Conservation (phyloP, 768 basidiomycete genomes). For the Naganishia kalamii region DNA sequence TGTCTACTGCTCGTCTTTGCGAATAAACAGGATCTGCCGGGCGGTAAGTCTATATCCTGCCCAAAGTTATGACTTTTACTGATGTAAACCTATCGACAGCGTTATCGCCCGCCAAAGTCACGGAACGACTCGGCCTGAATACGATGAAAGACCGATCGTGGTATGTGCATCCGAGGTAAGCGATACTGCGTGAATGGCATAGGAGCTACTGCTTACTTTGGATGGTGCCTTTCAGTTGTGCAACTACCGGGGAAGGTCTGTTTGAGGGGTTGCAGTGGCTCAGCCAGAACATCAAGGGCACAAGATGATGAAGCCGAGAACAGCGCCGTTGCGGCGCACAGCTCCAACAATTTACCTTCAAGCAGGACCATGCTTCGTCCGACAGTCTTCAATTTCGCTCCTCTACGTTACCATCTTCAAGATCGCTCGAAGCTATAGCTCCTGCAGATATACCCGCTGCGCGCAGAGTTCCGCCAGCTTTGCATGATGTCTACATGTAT, state of each 20-base stretch:
- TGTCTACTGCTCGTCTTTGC: slow-evolving; percentile 96
- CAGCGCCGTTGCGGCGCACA: background rate
- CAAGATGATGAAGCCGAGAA: slow-evolving; percentile 18
- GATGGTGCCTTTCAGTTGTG: slow-evolving; percentile 58
- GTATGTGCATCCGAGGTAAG: slow-evolving; percentile 98
- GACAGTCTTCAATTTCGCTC: background rate
- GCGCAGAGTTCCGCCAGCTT: too few relatives aligned
- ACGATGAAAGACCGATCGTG: slow-evolving; percentile 94
- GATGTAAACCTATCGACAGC: slow-evolving; percentile 51
- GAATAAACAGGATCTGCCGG: slow-evolving; percentile 97
- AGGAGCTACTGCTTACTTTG: background rate
- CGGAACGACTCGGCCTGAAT: slow-evolving; percentile 90
- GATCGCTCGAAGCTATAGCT: background rate
- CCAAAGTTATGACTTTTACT: background rate
- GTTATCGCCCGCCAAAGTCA: slow-evolving; percentile 99
- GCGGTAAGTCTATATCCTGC: slow-evolving; percentile 58
- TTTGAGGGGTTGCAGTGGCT: slow-evolving; percentile 97
- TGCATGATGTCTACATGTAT: too few relatives aligned
- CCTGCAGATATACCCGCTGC: too few relatives aligned
- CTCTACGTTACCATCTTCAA: background rate
- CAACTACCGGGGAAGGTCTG: slow-evolving; percentile 90
- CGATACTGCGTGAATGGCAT: slow-evolving; percentile 8
- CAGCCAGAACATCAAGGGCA: slow-evolving; percentile 85
- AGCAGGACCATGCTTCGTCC: background rate
- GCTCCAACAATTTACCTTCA: background rate